Evolutionary conservation across 1,284 basidiomycete species (phyloP).

Genomic region (Cutaneotrichosporon sp.): DNA sequence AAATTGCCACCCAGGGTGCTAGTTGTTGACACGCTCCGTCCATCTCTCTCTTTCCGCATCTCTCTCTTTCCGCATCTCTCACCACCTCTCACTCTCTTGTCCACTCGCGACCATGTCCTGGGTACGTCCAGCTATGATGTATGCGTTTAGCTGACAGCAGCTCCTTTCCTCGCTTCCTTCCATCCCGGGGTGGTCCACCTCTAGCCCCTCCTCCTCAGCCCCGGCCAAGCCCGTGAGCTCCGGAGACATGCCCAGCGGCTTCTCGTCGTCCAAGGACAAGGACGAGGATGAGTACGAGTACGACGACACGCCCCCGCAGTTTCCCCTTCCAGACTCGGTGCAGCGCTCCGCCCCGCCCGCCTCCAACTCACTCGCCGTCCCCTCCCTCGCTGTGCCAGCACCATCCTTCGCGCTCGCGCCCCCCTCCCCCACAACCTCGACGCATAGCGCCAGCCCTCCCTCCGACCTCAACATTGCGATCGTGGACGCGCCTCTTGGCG

Average conservation of each 20-base stretch:
- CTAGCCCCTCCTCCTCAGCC: background rate
- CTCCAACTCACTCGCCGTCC: background rate
- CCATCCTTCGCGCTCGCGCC: conserved; percentile 53
- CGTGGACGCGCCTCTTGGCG: conserved; percentile 42
- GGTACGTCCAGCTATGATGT: background rate
- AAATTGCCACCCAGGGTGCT: conserved; percentile 10
- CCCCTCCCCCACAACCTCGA: conserved; percentile 60
- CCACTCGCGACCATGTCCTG: conserved; percentile 15
- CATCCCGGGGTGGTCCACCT: conserved; percentile 20
- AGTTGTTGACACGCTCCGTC: background rate
- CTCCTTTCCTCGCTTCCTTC: conserved; percentile 16
- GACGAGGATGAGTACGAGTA: conserved; percentile 44
- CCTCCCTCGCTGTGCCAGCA: conserved; percentile 15
- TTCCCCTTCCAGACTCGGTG: conserved; percentile 76
- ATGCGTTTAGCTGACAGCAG: conserved; percentile 1
- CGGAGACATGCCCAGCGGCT: background rate
- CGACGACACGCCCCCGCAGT: conserved; percentile 74
- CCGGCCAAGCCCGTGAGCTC: background rate
- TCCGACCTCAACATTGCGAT: conserved; percentile 50
- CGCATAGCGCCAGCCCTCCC: conserved; percentile 57
- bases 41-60: too few relatives aligned
- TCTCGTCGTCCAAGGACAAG: conserved; percentile 1
- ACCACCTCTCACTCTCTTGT: too few relatives aligned
- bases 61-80: background rate
- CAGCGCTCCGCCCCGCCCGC: conserved; percentile 62